phyloP scores from a whole-genome alignment of 768 basidiomycete genomes.

The Leccinum uliginosum region DNA sequence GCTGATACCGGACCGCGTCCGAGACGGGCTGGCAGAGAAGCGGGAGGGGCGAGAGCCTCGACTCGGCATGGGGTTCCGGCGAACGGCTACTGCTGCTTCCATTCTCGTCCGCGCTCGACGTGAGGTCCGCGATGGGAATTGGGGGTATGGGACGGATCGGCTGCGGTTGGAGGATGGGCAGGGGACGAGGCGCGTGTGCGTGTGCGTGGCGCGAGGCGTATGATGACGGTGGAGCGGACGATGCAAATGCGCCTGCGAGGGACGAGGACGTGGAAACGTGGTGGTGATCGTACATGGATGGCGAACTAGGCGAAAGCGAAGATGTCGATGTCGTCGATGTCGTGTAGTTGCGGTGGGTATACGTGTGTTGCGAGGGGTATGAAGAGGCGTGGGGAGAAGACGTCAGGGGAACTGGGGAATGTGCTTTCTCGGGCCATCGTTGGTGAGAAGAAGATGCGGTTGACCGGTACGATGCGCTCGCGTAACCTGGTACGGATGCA shows the following conservation, averaged over 20 bases:
- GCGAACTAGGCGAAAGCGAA: slow-evolving; percentile 15
- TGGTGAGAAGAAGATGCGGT: slow-evolving; percentile 4
- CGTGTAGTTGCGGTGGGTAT: slow-evolving; percentile 21
- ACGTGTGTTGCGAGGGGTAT: slow-evolving; percentile 18
- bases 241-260: slow-evolving; percentile 26
- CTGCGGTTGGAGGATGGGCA: slow-evolving; percentile 32
- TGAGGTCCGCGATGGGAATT: slow-evolving; percentile 28
- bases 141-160: slow-evolving; percentile 33
- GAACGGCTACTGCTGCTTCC: neutral
- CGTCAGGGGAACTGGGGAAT: slow-evolving; percentile 7
- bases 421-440: slow-evolving; percentile 16
- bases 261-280: slow-evolving; percentile 20
- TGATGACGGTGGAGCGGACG: slow-evolving; percentile 11
- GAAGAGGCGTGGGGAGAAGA: slow-evolving; percentile 4
- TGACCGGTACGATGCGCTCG: slow-evolving; percentile 21
- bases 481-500: slow-evolving; percentile 31
- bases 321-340: slow-evolving; percentile 9
- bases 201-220: slow-evolving; percentile 9
- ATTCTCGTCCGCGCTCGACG: slow-evolving; percentile 19
- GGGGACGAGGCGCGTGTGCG: slow-evolving; percentile 3
- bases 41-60: slow-evolving; percentile 26
- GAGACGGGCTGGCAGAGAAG: slow-evolving; percentile 33
- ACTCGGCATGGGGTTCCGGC: neutral
- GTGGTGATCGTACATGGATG: slow-evolving; percentile 17
- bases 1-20: slow-evolving; percentile 28